Percentiles rank a stretch among this genome's conserved stretches.
Conservation (phyloP, 129 eudicot genomes). For the Scalesia atractyloides region DNA sequence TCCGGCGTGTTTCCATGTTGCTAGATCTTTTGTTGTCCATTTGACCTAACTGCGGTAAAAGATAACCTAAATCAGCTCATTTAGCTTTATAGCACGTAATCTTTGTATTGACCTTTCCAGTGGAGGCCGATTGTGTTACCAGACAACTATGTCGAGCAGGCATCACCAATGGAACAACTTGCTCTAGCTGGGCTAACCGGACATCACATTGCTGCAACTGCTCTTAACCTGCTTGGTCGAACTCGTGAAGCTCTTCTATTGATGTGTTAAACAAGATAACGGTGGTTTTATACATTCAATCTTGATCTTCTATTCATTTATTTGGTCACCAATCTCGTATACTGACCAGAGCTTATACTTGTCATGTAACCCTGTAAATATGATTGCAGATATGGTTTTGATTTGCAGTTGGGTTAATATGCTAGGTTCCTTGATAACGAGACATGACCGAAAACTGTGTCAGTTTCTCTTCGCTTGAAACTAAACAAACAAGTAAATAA, state of each 20-base stretch:
- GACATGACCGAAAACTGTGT: too few relatives aligned
- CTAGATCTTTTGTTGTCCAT: not conserved
- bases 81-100: not conserved
- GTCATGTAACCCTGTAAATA: slow-evolving; percentile 21
- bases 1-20: not conserved
- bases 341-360: slow-evolving; percentile 1
- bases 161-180: slow-evolving; percentile 78
- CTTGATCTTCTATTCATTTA: slow-evolving; percentile 10
- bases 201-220: slow-evolving; percentile 95
- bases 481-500: too few relatives aligned
- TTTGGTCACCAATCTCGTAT: slow-evolving; percentile 6
- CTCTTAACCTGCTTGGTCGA: slow-evolving; percentile 86
- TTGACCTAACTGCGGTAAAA: not conserved
- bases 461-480: too few relatives aligned
- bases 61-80: not conserved
- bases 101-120: slow-evolving; percentile 37
- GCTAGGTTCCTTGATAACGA: too few relatives aligned
- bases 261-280: slow-evolving; percentile 49
- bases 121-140: slow-evolving; percentile 96
- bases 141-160: slow-evolving; percentile 84
- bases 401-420: not conserved
- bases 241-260: slow-evolving; percentile 92
- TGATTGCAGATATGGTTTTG: slow-evolving; percentile 12
- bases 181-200: slow-evolving; percentile 81
- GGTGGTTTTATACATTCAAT: not conserved